Base-by-base conservation (phyloP, 495 filamentous ascomycete species). In the Pyrenula aspistea region DNA sequence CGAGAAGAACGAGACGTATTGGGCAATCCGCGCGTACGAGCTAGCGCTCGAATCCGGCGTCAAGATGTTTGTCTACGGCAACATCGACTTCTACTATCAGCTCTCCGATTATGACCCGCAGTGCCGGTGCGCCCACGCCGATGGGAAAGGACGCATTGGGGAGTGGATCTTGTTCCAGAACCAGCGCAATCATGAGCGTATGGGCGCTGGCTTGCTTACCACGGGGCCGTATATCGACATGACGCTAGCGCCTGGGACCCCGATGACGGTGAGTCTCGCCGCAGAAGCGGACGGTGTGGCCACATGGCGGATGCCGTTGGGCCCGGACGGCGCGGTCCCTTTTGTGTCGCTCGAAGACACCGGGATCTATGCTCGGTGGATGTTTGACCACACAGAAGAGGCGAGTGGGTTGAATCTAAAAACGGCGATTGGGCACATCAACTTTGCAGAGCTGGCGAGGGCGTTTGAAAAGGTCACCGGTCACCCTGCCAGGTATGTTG, bases 401-500 rank as follows among this genome's bases (percentile, higher is more conserved):
- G 70, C 77, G 2, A 71, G 71, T 53, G 80, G 80, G 0, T 59
- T 82, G 60, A 66, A 83, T 53, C 71, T 83, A 10, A 65, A 72
- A 25, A 73, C 79, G 12, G 72, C 75, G 1, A 75, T 77, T 47
- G 77, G 67, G 12, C 72, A 79, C 49, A 63, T 81, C 53, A 51
- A 57, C 1, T 78, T 68, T 53, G 55, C 55, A 1, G 77, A 82
- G 3, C 65, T 83, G 12, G 77, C 73, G 1, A 56, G 42, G 8
- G 75, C 78, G 0, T 83, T 83, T 55, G 65, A 62, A 12, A 70
- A 73, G 57, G 75, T 80, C 2, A 83, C 80, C 2, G 79, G 80
- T 0, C 69, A 75, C 24, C 69, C 70, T 50, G 78, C 77, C 11
- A 59, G 67, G 8, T 75, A 70, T 56, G 62, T 72, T 19, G 60